Conservation (phyloP, 805 yeast species). For the Ogataea ganodermae region DNA sequence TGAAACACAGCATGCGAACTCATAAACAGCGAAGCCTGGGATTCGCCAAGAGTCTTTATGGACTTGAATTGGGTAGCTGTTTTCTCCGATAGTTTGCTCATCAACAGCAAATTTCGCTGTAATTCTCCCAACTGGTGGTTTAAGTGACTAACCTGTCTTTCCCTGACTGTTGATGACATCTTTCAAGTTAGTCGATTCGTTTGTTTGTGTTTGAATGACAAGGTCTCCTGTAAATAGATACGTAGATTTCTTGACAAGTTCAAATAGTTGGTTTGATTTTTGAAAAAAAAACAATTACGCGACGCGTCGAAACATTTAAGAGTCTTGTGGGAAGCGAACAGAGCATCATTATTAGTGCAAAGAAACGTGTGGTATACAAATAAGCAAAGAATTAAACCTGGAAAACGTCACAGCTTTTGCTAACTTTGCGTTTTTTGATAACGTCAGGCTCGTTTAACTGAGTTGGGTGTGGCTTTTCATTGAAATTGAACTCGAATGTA, state of each 20-base stretch:
- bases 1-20: conserved; percentile 35
- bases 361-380: background rate
- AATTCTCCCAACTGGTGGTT: conserved; percentile 26
- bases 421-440: conserved; percentile 21
- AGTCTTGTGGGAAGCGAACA: background rate
- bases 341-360: background rate
- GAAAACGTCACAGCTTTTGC: conserved; percentile 25
- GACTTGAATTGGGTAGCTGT: conserved; percentile 30
- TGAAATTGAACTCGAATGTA: conserved; percentile 6
- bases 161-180: conserved; percentile 20
- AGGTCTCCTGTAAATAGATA: too few relatives aligned
- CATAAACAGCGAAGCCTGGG: conserved; percentile 34
- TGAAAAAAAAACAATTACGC: background rate
- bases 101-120: conserved; percentile 24
- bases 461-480: background rate
- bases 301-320: background rate
- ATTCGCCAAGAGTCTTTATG: conserved; percentile 30
- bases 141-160: conserved; percentile 23
- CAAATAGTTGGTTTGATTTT: background rate
- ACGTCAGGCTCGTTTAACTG: background rate
- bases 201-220: too few relatives aligned
- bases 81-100: conserved; percentile 23
- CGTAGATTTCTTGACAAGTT: too few relatives aligned
- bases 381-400: conserved; percentile 11
- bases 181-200: background rate